Base-by-base conservation (phyloP, 306 rosid species). In the Cucurbita maxima region DNA sequence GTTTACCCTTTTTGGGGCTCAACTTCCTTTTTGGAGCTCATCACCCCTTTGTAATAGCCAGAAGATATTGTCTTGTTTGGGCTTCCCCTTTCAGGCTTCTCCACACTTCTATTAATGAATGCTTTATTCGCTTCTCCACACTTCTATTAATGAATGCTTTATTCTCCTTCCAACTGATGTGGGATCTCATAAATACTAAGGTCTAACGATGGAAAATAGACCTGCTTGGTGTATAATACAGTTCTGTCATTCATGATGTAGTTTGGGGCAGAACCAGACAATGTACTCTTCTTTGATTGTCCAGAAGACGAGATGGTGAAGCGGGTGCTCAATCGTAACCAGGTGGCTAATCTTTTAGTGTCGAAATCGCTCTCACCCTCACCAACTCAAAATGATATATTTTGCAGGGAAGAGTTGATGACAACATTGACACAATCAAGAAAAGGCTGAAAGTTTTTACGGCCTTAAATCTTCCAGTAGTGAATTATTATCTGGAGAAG, bases 261-360 rank as follows among this genome's bases (percentile, higher is more conserved):
- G 99, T 74, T 79, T 41, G 95, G 90, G 67, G 80, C 85, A 56
- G 97, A 94, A 76, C 99, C 99, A 22, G 55, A 83, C 55, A 47
- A 82, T n/a, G 99, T 94, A 62, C 90, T 94, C 79, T 91, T 89
- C 92, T 94, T 94, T 78, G 96, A 94, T 77, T 94, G 99, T 78
- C 92, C 99, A 71, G 95, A 86, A 82, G 85, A 86, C 57, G 97
- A 87, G 84, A 94, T 94, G 99, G 92, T 94, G 84, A 94, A 89
- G 69, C 88, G 99, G 52, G 92, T 94, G 83, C 88, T 94, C 75
- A 84, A 76, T 80, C 97, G 99, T 70, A 94, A 94, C 78, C 84
- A 94, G 99, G 99, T 94, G 76, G 74, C 5, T 22, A 20, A 55
- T 48, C 70, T 76, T 11, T 57, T 34, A 47, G 9, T 16, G 25